Conservation (phyloP, 116 monocot genomes). For the Trichopus zeylanicus region DNA sequence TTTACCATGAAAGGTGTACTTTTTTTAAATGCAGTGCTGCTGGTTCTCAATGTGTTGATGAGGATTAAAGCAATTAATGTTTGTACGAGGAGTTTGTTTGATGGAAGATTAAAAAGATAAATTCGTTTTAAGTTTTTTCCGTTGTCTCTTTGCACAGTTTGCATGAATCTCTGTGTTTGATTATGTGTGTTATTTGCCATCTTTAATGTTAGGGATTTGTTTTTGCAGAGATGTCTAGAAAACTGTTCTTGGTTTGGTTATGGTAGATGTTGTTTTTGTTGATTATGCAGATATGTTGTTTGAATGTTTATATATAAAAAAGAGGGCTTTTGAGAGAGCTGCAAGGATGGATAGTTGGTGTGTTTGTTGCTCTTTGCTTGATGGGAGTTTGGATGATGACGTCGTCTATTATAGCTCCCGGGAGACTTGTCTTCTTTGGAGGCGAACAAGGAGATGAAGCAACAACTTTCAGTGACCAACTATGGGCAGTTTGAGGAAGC, state of each 20-base stretch:
- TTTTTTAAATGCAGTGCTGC: too few species aligned
- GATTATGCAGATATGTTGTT: background rate
- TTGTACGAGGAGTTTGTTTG: too few species aligned
- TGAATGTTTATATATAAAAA: background rate
- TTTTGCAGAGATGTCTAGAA: too few species aligned
- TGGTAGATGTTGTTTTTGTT: background rate
- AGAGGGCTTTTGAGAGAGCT: background rate
- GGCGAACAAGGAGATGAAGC: constrained; percentile 34
- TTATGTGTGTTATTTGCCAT: too few species aligned
- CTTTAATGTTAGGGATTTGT: too few species aligned
- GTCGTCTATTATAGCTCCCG: constrained; percentile 56
- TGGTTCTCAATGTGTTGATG: too few species aligned
- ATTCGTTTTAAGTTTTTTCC: too few species aligned
- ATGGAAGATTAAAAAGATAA: too few species aligned
- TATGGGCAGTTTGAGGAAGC: constrained; percentile 24
- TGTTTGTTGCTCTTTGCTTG: constrained; percentile 66
- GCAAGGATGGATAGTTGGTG: constrained; percentile 15
- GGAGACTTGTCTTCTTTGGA: constrained; percentile 30
- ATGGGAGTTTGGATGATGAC: constrained; percentile 89
- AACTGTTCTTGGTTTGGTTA: background rate
- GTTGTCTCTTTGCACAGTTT: too few species aligned
- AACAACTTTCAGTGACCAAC: constrained; percentile 20
- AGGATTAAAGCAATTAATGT: too few species aligned
- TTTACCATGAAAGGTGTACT: too few species aligned
- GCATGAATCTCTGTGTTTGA: too few species aligned